A percentile compares a stretch with the other conserved stretches of the same genome.
Conservation (phyloP, 345 rosid species). For the Sapria himalayana region DNA sequence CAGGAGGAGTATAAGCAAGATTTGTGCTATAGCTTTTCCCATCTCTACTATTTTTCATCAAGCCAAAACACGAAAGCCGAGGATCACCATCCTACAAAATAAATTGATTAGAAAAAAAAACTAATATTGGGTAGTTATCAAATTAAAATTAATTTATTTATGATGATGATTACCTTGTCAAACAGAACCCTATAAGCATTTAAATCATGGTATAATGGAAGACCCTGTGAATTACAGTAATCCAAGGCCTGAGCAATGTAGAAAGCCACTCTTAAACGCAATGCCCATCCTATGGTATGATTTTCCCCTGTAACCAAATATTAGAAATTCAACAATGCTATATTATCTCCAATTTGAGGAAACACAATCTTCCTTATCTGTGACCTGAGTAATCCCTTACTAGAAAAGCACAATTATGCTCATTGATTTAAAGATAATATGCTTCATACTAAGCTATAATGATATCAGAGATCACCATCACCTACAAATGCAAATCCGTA, state of each 20-base stretch:
- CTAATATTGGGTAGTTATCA: not conserved
- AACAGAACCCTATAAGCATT: constrained; percentile 95
- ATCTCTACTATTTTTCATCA: constrained; percentile 89
- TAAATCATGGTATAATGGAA: constrained; percentile 76
- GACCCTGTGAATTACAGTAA: constrained; percentile 64
- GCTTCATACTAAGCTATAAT: too few relatives aligned
- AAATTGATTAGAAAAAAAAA: constrained; percentile 4
- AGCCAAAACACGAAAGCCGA: constrained; percentile 88
- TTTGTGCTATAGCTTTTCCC: constrained; percentile 93
- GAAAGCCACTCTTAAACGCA: constrained; percentile 82
- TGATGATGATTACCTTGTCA: constrained; percentile 51
- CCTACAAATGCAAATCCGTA: too few relatives aligned
- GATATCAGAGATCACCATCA: too few relatives aligned
- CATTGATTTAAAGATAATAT: too few relatives aligned
- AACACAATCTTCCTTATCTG: not conserved
- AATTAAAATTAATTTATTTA: not conserved
- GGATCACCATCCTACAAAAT: constrained; percentile 81
- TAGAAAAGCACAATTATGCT: too few relatives aligned
- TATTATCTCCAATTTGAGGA: constrained; percentile 3
- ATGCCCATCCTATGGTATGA: constrained; percentile 89
- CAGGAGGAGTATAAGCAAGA: constrained; percentile 91
- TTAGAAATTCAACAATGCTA: constrained; percentile 7
- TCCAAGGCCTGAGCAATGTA: constrained; percentile 86
- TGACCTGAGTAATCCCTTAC: not conserved
- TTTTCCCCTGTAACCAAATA: constrained; percentile 93